Evolutionary conservation across 1,139 yeast species (phyloP).

Genomic region (Taphrina communis): DNA sequence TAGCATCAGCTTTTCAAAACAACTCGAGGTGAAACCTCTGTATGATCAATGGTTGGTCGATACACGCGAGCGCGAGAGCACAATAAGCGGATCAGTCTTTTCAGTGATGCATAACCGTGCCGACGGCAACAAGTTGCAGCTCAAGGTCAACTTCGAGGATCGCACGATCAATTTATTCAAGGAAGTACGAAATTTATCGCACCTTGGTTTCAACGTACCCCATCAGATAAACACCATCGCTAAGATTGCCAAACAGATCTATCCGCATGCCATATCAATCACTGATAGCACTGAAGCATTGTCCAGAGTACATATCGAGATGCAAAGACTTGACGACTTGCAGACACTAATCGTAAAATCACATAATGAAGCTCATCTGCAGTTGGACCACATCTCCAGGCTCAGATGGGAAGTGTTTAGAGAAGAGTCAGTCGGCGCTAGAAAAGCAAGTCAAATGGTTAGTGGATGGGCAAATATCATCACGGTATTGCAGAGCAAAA

Average conservation of each 20-base stretch:
- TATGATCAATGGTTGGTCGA: constrained; percentile 60
- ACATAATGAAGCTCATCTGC: constrained; percentile 52
- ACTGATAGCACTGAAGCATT: constrained; percentile 59
- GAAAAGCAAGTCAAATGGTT: constrained; percentile 54
- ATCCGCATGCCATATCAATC: constrained; percentile 65
- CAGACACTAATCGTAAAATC: constrained; percentile 57
- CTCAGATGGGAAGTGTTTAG: constrained; percentile 60
- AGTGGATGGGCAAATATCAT: constrained; percentile 55
- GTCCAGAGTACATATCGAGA: constrained; percentile 46
- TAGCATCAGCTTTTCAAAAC: constrained; percentile 56
- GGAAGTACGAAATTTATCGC: constrained; percentile 61
- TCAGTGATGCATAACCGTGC: constrained; percentile 49
- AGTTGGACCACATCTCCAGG: constrained; percentile 47
- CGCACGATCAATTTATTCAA: constrained; percentile 57
- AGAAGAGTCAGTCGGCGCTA: constrained; percentile 24
- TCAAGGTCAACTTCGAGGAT: constrained; percentile 60
- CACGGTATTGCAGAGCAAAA: constrained; percentile 52
- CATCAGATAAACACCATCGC: constrained; percentile 56
- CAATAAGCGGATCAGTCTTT: constrained; percentile 55
- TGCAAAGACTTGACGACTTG: constrained; percentile 54
- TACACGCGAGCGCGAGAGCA: constrained; percentile 47
- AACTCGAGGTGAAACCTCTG: constrained; percentile 56
- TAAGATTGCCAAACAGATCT: constrained; percentile 58
- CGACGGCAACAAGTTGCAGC: constrained; percentile 45
- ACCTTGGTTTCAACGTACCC: constrained; percentile 68